Percentiles rank a stretch among this genome's conserved stretches.
phyloP scores from a whole-genome alignment of 148 eudicot genomes.

The Oxyria digyna region DNA sequence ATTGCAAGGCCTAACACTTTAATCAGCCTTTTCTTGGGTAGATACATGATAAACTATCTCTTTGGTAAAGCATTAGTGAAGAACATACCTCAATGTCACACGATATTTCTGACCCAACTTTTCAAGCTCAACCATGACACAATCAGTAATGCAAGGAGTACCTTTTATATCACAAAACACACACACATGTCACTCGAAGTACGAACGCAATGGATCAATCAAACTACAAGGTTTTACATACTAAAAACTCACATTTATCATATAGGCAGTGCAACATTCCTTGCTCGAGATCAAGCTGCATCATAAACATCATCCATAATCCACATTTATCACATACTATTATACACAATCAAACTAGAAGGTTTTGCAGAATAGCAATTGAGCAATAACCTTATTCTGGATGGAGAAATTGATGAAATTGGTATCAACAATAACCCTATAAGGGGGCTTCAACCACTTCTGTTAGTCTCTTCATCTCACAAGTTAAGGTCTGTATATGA shows the following conservation, averaged over 20 bases:
- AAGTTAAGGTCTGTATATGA: background rate
- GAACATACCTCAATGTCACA: slow-evolving; percentile 74
- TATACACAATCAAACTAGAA: background rate
- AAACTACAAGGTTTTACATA: background rate
- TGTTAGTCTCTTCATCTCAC: background rate
- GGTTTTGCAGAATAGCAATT: background rate
- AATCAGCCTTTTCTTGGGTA: background rate
- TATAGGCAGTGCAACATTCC: slow-evolving; percentile 97
- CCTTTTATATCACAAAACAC: slow-evolving; percentile 29
- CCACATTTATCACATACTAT: background rate
- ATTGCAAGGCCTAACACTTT: background rate
- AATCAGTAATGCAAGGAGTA: slow-evolving; percentile 96
- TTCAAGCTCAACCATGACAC: slow-evolving; percentile 98
- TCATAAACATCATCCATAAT: slow-evolving; percentile 2
- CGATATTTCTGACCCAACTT: slow-evolving; percentile 91
- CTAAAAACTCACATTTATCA: slow-evolving; percentile 71
- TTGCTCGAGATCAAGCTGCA: slow-evolving; percentile 93
- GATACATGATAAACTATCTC: background rate
- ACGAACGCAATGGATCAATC: background rate
- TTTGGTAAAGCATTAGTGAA: background rate
- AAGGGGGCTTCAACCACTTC: slow-evolving; percentile 67
- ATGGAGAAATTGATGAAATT: slow-evolving; percentile 97
- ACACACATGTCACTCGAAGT: background rate
- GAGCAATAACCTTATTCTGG: slow-evolving; percentile 68
- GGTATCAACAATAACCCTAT: slow-evolving; percentile 86